These are phyloP conservation scores for Inga oerstediana DNA, from an alignment of 306 rosid genomes.

Conservation along the genomic window DNA sequence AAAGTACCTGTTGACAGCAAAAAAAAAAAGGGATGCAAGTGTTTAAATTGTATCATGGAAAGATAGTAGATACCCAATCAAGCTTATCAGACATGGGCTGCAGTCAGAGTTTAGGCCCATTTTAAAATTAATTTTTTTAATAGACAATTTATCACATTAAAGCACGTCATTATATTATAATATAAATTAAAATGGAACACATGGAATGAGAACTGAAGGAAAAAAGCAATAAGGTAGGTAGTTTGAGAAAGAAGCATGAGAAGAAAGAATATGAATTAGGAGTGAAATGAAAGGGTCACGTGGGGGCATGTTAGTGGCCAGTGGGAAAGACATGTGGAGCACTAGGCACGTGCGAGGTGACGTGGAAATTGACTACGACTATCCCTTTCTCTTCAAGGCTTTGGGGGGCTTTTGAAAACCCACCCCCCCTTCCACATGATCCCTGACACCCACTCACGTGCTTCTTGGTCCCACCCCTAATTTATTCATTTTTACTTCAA, in stretches of 20 bases:
- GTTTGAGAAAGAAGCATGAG: not conserved
- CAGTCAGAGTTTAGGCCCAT: too few species aligned
- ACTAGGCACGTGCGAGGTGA: conserved; percentile 6
- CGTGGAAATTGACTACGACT: conserved; percentile 44
- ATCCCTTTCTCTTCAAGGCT: not conserved
- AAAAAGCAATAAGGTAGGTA: not conserved
- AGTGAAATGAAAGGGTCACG: conserved; percentile 39
- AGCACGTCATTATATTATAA: not conserved
- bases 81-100: too few species aligned
- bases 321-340: conserved; percentile 41
- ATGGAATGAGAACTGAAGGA: not conserved
- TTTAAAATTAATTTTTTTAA: too few species aligned
- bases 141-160: too few species aligned
- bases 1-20: too few species aligned
- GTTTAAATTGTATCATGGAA: too few species aligned
- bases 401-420: not conserved
- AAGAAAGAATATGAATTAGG: not conserved
- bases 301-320: conserved; percentile 57
- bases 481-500: not conserved
- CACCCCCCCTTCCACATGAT: conserved; percentile 60
- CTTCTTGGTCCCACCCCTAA: conserved; percentile 44
- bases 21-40: too few species aligned
- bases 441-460: conserved; percentile 89
- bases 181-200: not conserved
- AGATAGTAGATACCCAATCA: too few species aligned